Evolutionary conservation across 2,329 filamentous ascomycete genomes (phyloP).

Genomic region (Bertia moriformis): DNA sequence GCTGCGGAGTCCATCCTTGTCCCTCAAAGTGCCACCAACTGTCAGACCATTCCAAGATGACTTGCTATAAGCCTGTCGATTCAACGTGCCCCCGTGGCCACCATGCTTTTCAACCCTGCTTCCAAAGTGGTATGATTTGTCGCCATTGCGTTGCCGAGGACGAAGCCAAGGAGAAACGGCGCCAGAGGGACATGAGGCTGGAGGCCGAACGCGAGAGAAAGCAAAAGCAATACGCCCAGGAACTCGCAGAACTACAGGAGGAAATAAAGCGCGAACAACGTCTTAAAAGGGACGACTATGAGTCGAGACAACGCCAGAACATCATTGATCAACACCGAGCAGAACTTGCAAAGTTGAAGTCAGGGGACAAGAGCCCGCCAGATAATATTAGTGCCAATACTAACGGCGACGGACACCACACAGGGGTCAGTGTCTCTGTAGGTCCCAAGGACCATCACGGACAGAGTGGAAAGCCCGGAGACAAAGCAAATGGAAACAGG

Average conservation of each 20-base stretch:
- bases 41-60: constrained; percentile 34
- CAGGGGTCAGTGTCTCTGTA: too few species aligned
- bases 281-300: constrained; percentile 21
- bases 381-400: constrained; percentile 11
- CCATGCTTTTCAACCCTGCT: constrained; percentile 8
- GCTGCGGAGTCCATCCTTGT: constrained; percentile 46
- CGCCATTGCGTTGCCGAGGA: constrained; percentile 34
- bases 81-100: constrained; percentile 24
- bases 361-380: too few species aligned
- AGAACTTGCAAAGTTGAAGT: constrained; percentile 27
- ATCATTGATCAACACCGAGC: constrained; percentile 26
- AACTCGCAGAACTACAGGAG: constrained; percentile 34
- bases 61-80: constrained; percentile 18
- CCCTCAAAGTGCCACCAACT: constrained; percentile 45
- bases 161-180: constrained; percentile 23
- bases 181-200: constrained; percentile 29
- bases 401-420: too few species aligned
- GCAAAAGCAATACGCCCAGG: constrained; percentile 24
- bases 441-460: too few species aligned
- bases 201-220: constrained; percentile 28
- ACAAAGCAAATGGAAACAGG: not conserved
- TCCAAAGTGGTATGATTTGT: constrained; percentile 24
- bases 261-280: constrained; percentile 33
- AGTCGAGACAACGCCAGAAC: constrained; percentile 27
- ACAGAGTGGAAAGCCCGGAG: not conserved